A percentile compares a stretch with the other conserved stretches of the same genome.
Conservation (phyloP, 2,329 filamentous ascomycete species). For the Cordyceps fumosorosea region DNA sequence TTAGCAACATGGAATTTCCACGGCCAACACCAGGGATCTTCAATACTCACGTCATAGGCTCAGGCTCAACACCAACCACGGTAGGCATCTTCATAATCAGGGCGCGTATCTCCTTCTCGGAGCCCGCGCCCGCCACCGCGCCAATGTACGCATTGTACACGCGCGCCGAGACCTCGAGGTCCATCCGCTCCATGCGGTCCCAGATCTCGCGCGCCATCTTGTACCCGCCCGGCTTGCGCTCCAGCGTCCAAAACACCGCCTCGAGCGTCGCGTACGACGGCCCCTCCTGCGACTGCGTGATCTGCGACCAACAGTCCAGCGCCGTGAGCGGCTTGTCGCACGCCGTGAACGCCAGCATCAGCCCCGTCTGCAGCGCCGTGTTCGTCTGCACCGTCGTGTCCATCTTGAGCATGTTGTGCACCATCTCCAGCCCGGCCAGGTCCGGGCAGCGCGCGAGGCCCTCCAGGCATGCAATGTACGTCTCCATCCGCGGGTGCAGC, state of each 20-base stretch:
- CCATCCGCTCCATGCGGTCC: constrained; percentile 64
- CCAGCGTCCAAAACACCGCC: constrained; percentile 74
- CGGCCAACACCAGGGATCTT: background rate
- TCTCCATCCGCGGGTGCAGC: constrained; percentile 62
- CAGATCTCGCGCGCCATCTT: constrained; percentile 61
- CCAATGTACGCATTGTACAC: constrained; percentile 74
- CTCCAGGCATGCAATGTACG: constrained; percentile 72
- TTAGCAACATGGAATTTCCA: background rate
- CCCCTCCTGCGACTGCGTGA: constrained; percentile 77
- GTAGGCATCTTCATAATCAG: constrained; percentile 61
- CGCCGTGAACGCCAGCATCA: constrained; percentile 79
- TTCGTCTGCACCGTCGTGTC: constrained; percentile 72
- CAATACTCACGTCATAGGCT: constrained; percentile 60
- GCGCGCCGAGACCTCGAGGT: constrained; percentile 66
- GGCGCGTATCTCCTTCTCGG: constrained; percentile 60
- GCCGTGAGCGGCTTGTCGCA: constrained; percentile 61
- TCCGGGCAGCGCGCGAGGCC: constrained; percentile 57
- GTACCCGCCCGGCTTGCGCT: constrained; percentile 53
- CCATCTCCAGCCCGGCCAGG: constrained; percentile 59
- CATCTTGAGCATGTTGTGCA: constrained; percentile 93
- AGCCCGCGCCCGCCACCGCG: constrained; percentile 63
- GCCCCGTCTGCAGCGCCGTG: constrained; percentile 71
- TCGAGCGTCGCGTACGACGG: constrained; percentile 76
- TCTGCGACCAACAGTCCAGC: constrained; percentile 76
- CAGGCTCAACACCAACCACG: constrained; percentile 60